phyloP scores from a whole-genome alignment of 2,329 filamentous ascomycete genomes.

The Thielaviopsis ethacetica region DNA sequence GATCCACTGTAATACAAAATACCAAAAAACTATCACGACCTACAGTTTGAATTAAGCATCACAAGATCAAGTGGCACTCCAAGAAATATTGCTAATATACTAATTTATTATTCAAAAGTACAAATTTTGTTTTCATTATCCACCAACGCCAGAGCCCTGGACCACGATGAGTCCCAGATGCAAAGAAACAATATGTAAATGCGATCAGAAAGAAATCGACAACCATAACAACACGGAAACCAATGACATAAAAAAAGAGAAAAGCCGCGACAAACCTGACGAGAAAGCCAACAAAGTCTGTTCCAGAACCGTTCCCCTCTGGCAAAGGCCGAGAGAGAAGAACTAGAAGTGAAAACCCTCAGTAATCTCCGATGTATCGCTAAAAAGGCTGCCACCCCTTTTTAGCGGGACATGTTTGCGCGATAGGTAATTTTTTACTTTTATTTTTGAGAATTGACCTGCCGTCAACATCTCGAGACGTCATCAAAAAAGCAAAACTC shows the following conservation, averaged over 20 bases:
- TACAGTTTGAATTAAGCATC: not conserved
- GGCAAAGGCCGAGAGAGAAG: too few relatives aligned
- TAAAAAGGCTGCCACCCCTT: slow-evolving; percentile 3
- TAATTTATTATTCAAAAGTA: slow-evolving; percentile 2
- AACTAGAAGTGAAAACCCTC: slow-evolving; percentile 4
- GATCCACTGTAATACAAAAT: not conserved
- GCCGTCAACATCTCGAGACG: not conserved
- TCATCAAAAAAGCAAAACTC: slow-evolving; percentile 2
- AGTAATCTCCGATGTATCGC: not conserved
- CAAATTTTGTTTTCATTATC: slow-evolving; percentile 9
- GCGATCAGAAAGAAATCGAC: slow-evolving; percentile 4
- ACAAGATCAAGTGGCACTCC: not conserved
- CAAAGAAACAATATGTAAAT: slow-evolving; percentile 1
- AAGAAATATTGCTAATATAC: not conserved
- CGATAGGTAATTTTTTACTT: not conserved
- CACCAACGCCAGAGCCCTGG: slow-evolving; percentile 9
- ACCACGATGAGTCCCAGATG: not conserved
- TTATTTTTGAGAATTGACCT: slow-evolving; percentile 1
- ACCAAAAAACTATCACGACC: not conserved
- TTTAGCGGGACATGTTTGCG: not conserved
- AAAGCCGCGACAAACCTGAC: not conserved
- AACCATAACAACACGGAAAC: slow-evolving; percentile 4
- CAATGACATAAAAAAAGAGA: slow-evolving; percentile 2
- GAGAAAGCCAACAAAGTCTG: not conserved
- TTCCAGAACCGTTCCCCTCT: not conserved